Conservation (phyloP, 257 asterid species). For the Solanum appendiculatum region DNA sequence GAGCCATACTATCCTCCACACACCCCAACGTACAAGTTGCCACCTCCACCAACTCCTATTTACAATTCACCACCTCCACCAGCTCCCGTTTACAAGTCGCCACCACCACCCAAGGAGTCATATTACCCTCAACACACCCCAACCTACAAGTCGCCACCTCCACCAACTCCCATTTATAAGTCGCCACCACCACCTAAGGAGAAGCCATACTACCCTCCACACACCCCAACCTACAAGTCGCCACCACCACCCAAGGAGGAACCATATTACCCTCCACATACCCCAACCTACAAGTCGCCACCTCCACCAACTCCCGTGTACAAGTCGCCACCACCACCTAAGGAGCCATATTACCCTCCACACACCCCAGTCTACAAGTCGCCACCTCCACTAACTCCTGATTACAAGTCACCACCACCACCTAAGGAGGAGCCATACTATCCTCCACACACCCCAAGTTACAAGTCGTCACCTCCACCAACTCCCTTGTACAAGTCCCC, state of each 20-base stretch:
- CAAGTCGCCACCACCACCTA: neutral
- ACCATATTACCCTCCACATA: neutral
- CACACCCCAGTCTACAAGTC: no score
- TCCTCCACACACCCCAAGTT: neutral
- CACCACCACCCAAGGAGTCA: neutral
- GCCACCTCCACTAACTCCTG: no score
- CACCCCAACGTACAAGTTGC: neutral
- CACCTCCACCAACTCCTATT: neutral
- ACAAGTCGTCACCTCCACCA: neutral
- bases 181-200: neutral
- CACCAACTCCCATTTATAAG: no score
- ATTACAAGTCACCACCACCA: neutral
- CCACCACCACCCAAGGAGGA: neutral
- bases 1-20: neutral
- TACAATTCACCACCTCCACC: neutral
- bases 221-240: neutral
- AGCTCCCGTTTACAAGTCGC: neutral
- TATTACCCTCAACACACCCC: neutral
- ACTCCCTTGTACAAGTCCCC: no score
- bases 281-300: neutral
- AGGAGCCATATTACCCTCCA: neutral
- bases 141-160: neutral
- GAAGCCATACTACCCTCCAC: neutral
- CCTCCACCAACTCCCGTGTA: neutral
- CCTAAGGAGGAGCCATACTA: no score